Evolutionary conservation across 179 eudicot species (phyloP), one percentile per base, ranked within the genome.

Genomic region (Sideroxylon spinosum): DNA sequence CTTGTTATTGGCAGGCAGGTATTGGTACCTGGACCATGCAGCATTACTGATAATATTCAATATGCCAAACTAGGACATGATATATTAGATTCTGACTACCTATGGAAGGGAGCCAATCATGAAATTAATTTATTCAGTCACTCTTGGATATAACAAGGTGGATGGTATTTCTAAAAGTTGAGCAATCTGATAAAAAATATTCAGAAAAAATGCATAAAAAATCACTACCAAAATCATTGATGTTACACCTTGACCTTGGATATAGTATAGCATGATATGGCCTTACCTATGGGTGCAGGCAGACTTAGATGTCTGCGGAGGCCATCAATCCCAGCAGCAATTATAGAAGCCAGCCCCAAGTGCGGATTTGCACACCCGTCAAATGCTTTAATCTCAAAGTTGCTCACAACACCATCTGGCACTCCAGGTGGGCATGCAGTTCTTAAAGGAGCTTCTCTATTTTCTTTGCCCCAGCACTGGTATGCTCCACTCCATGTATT

Each of bases 401-500:
- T 94, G 97, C 98, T 96, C 53, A 96, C 97, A 57, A 87, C 62
- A 70, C 97, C 98, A 87, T 90, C 84, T 70, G 89, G 87, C 59
- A 90, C 78, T 79, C 98, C 99, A 61, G 99, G 99, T 71, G 99
- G 99, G 78, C 98, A 91, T 26, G 99, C 94, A 48, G 98, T 89
- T 85, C 99, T 88, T 26, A 96, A n/a, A 56, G 99, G 95, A 84
- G 97, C 93, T 88, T 94, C 99, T 81, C 88, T 87, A 81, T 96
- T 96, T 82, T 96, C 99, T 78, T 86, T 89, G 52, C 99, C 99
- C 99, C 99, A 96, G 85, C 98, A 94, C 48, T 82, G 86, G 84
- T 92, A 94, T 62, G 99, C 99, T 82, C 97, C 99, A 84, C 97
- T 94, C 96, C 97, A 91, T 22, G 91, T 96, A 81, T 94, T 87